phyloP scores from a whole-genome alignment of 1,284 basidiomycete species.

The Heterobasidion parviporum region DNA sequence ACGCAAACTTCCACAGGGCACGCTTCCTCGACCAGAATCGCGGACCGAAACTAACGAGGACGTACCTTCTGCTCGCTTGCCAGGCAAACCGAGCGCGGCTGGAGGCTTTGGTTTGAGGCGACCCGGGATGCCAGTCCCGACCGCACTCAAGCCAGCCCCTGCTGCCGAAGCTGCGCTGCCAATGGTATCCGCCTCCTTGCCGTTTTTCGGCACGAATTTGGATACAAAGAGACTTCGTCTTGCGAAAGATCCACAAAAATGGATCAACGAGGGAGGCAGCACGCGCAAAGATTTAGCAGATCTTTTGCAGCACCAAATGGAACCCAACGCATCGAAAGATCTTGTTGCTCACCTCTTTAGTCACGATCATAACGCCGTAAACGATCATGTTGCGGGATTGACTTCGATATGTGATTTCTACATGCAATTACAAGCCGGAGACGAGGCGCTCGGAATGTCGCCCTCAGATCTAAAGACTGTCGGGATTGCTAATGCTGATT shows the following conservation, averaged over 20 bases:
- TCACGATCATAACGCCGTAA: constrained; percentile 92
- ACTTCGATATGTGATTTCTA: constrained; percentile 72
- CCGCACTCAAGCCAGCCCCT: constrained; percentile 18
- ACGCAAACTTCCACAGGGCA: constrained; percentile 62
- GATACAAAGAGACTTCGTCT: constrained; percentile 72
- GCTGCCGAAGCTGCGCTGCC: constrained; percentile 24
- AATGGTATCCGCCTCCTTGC: constrained; percentile 28
- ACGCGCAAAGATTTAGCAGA: constrained; percentile 86
- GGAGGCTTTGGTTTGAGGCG: constrained; percentile 39
- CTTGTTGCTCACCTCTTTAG: constrained; percentile 84
- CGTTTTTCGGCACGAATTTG: constrained; percentile 64
- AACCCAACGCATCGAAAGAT: constrained; percentile 72
- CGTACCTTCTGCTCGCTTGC: constrained; percentile 26
- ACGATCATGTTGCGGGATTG: constrained; percentile 83
- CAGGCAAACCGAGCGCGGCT: constrained; percentile 32
- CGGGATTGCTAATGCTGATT: constrained; percentile 87
- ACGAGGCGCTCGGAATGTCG: constrained; percentile 46
- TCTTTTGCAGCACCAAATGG: constrained; percentile 87
- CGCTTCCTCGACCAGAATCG: constrained; percentile 48
- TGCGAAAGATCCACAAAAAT: constrained; percentile 71
- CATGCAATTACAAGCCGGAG: constrained; percentile 45
- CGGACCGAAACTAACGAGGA: constrained; percentile 50
- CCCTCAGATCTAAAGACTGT: constrained; percentile 54
- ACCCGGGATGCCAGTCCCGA: constrained; percentile 26
- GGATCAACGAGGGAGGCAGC: constrained; percentile 79